These are phyloP conservation scores for Casuarina equisetifolia DNA, from an alignment of 306 rosid genomes.

Conservation along the genomic window DNA sequence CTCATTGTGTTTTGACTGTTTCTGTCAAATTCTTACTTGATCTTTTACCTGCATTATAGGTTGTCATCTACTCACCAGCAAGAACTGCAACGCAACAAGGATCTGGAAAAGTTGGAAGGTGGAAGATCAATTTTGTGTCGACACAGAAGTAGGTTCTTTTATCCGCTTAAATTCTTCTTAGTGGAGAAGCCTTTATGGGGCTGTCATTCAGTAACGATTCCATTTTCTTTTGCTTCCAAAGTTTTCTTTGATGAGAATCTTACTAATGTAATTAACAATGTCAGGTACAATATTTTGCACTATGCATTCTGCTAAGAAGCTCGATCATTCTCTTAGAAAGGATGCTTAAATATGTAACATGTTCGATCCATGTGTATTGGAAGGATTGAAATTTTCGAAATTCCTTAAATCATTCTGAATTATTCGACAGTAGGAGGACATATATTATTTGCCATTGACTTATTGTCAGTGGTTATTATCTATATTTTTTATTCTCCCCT, in stretches of 20 bases:
- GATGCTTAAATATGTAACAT: background rate
- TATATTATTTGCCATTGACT: background rate
- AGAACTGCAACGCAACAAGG: conserved; percentile 98
- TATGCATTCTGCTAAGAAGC: conserved; percentile 14
- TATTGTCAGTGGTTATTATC: background rate
- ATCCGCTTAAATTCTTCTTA: background rate
- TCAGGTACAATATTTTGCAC: conserved; percentile 10
- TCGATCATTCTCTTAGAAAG: background rate
- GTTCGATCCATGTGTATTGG: background rate
- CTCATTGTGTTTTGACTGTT: conserved; percentile 2
- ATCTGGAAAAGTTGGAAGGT: conserved; percentile 89
- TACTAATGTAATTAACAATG: conserved; percentile 2
- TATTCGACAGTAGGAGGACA: background rate
- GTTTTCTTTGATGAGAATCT: background rate
- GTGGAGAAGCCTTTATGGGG: background rate
- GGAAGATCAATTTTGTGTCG: conserved; percentile 95
- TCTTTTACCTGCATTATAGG: conserved; percentile 43
- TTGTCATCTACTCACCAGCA: conserved; percentile 92
- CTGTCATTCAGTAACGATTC: conserved; percentile 7
- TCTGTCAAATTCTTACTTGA: background rate
- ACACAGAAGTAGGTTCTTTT: conserved; percentile 71
- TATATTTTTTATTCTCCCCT: background rate
- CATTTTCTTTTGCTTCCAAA: conserved; percentile 5
- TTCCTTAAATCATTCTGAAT: background rate
- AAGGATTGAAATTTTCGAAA: background rate